A percentile compares a stretch with the other conserved stretches of the same genome.
phyloP scores from a whole-genome alignment of 208 protist genomes.

The Crithidia fasciculata region DNA sequence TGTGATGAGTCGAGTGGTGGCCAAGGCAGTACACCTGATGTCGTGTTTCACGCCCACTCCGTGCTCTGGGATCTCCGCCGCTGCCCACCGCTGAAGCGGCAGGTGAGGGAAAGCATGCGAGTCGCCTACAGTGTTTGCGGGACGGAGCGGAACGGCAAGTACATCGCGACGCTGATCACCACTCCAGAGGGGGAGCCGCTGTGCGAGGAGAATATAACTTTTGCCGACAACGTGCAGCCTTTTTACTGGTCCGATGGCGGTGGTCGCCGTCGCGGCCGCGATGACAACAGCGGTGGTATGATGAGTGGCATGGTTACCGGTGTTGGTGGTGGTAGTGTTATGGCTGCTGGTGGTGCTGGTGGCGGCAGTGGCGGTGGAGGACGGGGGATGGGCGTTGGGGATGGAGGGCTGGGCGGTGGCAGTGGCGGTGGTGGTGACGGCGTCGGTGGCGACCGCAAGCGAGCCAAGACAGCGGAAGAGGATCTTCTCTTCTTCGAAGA shows the following conservation, averaged over 20 bases:
- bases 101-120: constrained; percentile 56
- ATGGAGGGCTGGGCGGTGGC: constrained; percentile 8
- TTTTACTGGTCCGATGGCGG: constrained; percentile 22
- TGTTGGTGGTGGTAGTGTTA: too few species aligned
- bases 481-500: constrained; percentile 70
- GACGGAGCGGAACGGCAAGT: constrained; percentile 53
- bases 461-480: constrained; percentile 49
- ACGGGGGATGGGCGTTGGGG: constrained; percentile 5
- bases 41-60: constrained; percentile 59
- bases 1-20: constrained; percentile 45
- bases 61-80: constrained; percentile 64
- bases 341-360: too few species aligned
- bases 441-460: constrained; percentile 31
- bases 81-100: constrained; percentile 37
- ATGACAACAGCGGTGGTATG: constrained; percentile 9
- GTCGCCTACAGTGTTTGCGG: constrained; percentile 68
- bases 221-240: constrained; percentile 41
- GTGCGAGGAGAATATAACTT: constrained; percentile 46
- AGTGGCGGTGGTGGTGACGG: constrained; percentile 21
- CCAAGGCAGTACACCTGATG: constrained; percentile 31
- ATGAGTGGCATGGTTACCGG: too few species aligned
- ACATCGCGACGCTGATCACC: constrained; percentile 79
- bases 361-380: not conserved
- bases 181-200: constrained; percentile 53
- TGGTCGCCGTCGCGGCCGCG: constrained; percentile 26